These are phyloP conservation scores for Gossypium davidsonii DNA, from an alignment of 441 rosid species.

Conservation along the genomic window DNA sequence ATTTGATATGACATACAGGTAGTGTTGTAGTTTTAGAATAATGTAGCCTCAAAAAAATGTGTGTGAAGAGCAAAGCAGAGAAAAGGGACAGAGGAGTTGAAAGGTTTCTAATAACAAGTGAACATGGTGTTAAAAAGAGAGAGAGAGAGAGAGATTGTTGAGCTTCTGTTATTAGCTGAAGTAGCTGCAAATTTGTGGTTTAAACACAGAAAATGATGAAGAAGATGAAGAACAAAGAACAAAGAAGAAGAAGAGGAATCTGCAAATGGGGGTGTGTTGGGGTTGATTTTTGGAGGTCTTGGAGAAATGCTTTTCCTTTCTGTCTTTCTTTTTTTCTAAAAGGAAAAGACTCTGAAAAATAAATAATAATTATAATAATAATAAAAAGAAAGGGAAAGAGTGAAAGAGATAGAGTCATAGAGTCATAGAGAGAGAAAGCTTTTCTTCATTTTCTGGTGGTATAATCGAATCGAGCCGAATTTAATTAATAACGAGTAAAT, in stretches of 20 bases:
- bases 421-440: not conserved
- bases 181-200: not conserved
- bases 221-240: not conserved
- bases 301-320: slow-evolving; percentile 5
- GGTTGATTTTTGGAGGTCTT: not conserved
- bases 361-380: not conserved
- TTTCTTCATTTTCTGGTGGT: not conserved
- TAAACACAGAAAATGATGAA: not conserved
- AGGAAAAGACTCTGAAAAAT: not conserved
- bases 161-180: not conserved
- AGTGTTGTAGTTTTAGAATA: not conserved
- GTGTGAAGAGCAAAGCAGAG: not conserved
- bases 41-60: not conserved
- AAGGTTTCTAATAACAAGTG: slow-evolving; percentile 1
- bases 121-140: not conserved
- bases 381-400: not conserved
- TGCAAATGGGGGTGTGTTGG: not conserved
- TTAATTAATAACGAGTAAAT: too few relatives aligned
- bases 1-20: not conserved
- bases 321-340: not conserved
- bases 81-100: not conserved
- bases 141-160: too few relatives aligned
- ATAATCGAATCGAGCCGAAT: too few relatives aligned
- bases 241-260: not conserved
- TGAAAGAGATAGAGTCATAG: not conserved